A percentile compares a stretch with the other conserved stretches of the same genome.
phyloP scores from a whole-genome alignment of 2,329 filamentous ascomycete genomes.

The Sporothrix pseudoabietina region DNA sequence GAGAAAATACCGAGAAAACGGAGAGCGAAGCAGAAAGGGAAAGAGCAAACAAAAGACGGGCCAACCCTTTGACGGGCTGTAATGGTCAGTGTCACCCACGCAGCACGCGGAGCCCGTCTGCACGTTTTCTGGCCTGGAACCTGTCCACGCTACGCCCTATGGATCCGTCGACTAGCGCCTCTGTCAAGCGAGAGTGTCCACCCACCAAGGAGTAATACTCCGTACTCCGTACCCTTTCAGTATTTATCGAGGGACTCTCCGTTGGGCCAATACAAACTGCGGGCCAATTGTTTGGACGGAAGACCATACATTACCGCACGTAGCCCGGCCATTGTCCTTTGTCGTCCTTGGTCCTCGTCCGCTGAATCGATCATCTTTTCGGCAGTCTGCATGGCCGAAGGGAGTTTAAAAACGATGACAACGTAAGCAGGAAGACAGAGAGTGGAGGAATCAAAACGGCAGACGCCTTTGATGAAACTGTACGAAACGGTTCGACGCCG shows the following conservation, averaged over 20 bases:
- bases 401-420: not conserved
- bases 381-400: not conserved
- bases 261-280: not conserved
- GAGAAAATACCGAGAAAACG: constrained; percentile 11
- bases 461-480: not conserved
- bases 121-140: not conserved
- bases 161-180: not conserved
- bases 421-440: not conserved
- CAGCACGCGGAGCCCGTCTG: not conserved
- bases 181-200: not conserved
- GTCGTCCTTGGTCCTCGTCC: too few species aligned
- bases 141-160: constrained; percentile 11
- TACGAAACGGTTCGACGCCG: not conserved
- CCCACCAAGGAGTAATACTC: too few species aligned
- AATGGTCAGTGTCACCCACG: not conserved
- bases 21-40: not conserved
- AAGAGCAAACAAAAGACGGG: not conserved
- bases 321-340: too few species aligned
- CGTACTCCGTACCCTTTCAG: too few species aligned
- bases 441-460: not conserved
- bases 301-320: not conserved
- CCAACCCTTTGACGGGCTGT: not conserved
- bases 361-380: too few species aligned
- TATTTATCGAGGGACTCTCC: too few species aligned
- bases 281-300: not conserved